These are phyloP conservation scores for Suhomyces bolitotheri DNA, from an alignment of 1,139 yeast species.

Conservation along the genomic window DNA sequence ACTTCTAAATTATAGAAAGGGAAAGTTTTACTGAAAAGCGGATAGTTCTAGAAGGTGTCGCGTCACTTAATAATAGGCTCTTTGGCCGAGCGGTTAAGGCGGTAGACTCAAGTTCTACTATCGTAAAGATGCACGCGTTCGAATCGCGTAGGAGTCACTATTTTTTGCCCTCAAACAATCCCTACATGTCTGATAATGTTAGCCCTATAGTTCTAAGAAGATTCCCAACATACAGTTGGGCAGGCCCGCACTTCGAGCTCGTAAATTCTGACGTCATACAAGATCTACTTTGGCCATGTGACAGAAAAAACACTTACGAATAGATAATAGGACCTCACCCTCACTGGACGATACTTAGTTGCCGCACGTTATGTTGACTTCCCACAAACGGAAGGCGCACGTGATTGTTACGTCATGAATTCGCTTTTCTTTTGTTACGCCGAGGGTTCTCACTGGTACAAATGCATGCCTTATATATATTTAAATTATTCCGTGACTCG, in stretches of 20 bases:
- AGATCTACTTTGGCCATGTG: background rate
- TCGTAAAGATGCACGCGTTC: conserved; percentile 14
- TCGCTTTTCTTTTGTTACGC: conserved; percentile 2
- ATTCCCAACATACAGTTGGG: background rate
- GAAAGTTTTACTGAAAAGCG: too few relatives aligned
- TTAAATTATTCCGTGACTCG: background rate
- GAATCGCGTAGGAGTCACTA: conserved; percentile 14
- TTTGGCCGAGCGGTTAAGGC: conserved; percentile 15
- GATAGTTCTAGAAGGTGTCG: too few relatives aligned
- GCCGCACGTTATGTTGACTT: background rate
- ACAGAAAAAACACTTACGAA: too few relatives aligned
- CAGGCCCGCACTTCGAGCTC: background rate
- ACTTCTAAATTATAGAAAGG: too few relatives aligned
- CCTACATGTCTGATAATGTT: background rate
- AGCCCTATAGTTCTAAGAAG: background rate
- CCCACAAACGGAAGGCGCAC: conserved; percentile 1
- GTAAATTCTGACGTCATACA: background rate
- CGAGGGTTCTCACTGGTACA: conserved; percentile 5
- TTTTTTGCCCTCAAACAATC: background rate
- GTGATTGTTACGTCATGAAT: conserved; percentile 7
- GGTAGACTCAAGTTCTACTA: conserved; percentile 14
- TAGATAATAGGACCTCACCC: too few relatives aligned
- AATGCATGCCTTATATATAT: conserved; percentile 1
- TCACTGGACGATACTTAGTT: too few relatives aligned
- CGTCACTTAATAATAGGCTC: too few relatives aligned